These are phyloP conservation scores for Ceratocystis ficicola DNA, from an alignment of 2,329 filamentous ascomycete genomes.

Conservation along the genomic window DNA sequence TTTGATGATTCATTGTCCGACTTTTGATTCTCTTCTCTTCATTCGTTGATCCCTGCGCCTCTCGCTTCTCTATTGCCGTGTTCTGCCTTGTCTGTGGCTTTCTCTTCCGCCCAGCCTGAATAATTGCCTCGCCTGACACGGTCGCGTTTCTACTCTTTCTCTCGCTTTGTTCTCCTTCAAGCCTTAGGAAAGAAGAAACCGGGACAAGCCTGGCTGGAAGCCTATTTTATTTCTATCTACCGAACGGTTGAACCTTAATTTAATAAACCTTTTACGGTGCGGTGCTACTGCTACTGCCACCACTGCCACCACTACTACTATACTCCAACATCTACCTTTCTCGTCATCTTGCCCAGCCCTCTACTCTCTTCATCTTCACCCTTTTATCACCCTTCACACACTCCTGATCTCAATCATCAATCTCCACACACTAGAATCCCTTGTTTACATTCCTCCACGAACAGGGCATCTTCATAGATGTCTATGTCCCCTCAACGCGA, in stretches of 20 bases:
- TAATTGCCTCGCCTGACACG: not conserved
- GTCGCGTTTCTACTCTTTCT: not conserved
- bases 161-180: not conserved
- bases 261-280: not conserved
- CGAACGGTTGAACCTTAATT: not conserved
- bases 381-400: not conserved
- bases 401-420: not conserved
- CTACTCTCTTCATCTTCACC: not conserved
- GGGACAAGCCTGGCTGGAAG: too few relatives aligned
- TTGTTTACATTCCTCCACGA: not conserved
- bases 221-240: too few relatives aligned
- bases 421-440: not conserved
- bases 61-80: not conserved
- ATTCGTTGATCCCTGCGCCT: not conserved
- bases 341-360: too few relatives aligned
- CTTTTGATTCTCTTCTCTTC: not conserved
- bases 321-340: not conserved
- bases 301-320: not conserved
- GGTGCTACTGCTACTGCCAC: not conserved
- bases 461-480: slow-evolving; percentile 2
- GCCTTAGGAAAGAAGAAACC: not conserved
- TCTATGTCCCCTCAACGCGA: not conserved
- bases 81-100: not conserved
- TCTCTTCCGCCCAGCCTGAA: not conserved
- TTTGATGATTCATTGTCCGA: slow-evolving; percentile 3